Percentiles rank a stretch among this genome's conserved stretches.
Conservation (phyloP, 2,329 filamentous ascomycete genomes). For the Aspergillus felis region DNA sequence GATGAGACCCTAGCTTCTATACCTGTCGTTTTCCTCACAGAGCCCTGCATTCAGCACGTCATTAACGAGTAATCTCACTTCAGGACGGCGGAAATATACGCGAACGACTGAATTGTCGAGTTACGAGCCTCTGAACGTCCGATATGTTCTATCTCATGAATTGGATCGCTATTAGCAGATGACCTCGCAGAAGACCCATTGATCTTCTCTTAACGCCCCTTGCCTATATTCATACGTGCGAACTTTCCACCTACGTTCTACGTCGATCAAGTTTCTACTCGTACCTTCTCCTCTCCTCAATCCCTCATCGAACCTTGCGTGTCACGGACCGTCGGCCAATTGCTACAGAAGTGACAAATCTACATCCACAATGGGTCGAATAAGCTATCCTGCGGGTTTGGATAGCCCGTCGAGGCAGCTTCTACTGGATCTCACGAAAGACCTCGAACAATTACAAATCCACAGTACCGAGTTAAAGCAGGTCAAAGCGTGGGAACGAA, state of each 20-base stretch:
- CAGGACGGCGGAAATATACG: too few relatives aligned
- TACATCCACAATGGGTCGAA: slow-evolving; percentile 24
- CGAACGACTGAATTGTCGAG: not conserved
- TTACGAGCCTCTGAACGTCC: not conserved
- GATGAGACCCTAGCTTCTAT: too few relatives aligned
- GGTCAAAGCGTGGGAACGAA: slow-evolving; percentile 41
- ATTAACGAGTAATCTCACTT: too few relatives aligned
- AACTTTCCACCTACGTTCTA: not conserved
- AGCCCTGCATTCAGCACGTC: too few relatives aligned
- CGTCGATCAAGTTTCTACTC: not conserved
- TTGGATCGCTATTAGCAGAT: not conserved
- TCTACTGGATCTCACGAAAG: slow-evolving; percentile 36
- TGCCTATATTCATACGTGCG: not conserved
- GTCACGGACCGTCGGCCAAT: not conserved
- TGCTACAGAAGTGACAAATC: not conserved
- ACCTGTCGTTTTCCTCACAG: too few relatives aligned
- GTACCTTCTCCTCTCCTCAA: not conserved
- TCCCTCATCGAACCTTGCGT: not conserved
- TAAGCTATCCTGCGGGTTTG: slow-evolving; percentile 25
- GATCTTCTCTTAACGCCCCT: not conserved
- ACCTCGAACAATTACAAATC: slow-evolving; percentile 39
- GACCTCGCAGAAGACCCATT: not conserved
- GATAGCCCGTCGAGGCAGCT: slow-evolving; percentile 41
- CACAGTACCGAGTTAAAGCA: slow-evolving; percentile 42
- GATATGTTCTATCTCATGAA: not conserved